Conservation (phyloP, 306 rosid genomes). For the Psophocarpus tetragonolobus region DNA sequence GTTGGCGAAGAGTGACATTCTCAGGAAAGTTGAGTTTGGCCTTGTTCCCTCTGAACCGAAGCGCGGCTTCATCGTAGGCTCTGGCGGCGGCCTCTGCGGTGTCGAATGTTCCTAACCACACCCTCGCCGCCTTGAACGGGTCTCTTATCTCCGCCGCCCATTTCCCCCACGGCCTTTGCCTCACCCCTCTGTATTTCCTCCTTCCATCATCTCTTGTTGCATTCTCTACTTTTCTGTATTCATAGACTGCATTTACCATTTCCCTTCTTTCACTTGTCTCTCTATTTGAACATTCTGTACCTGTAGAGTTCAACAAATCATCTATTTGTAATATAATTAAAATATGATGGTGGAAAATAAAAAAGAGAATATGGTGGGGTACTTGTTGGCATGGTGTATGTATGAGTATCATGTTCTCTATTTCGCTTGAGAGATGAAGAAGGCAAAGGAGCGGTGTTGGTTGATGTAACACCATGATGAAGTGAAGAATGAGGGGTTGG, state of each 20-base stretch:
- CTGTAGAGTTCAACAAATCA: no score
- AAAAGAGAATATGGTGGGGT: background rate
- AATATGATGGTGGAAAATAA: background rate
- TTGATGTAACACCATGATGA: background rate
- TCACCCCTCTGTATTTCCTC: slow-evolving; percentile 68
- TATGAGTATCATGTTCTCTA: slow-evolving; percentile 32
- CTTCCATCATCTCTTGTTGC: slow-evolving; percentile 28
- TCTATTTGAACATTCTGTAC: slow-evolving; percentile 23
- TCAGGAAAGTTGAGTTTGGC: slow-evolving; percentile 77
- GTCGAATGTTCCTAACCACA: slow-evolving; percentile 70
- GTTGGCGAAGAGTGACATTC: slow-evolving; percentile 53
- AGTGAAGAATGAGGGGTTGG: background rate
- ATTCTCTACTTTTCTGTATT: slow-evolving; percentile 40
- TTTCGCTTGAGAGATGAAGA: slow-evolving; percentile 47
- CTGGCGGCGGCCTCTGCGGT: slow-evolving; percentile 63
- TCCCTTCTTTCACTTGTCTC: background rate
- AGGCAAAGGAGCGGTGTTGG: slow-evolving; percentile 20
- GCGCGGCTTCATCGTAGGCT: slow-evolving; percentile 72
- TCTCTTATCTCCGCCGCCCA: slow-evolving; percentile 81
- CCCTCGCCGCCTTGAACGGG: slow-evolving; percentile 67
- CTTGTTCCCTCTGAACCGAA: slow-evolving; percentile 64
- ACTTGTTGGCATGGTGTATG: slow-evolving; percentile 31
- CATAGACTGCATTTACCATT: slow-evolving; percentile 42
- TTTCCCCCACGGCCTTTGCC: slow-evolving; percentile 79
- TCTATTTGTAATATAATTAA: no score